Base-by-base conservation (phyloP, 148 eudicot genomes). In the Fagopyrum homotropicum region DNA sequence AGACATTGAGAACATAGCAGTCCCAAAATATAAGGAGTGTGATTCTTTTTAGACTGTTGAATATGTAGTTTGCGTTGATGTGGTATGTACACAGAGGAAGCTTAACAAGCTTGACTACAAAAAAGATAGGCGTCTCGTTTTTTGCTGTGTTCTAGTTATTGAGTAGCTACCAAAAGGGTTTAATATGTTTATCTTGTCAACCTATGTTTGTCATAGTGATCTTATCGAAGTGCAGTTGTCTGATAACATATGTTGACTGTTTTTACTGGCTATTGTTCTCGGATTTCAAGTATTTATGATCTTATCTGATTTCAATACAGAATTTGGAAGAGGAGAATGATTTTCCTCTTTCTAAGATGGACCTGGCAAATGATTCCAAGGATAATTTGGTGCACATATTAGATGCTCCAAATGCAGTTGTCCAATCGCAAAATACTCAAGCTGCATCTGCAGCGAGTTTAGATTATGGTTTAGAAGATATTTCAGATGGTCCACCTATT, bases 251-350 rank as follows among this genome's bases (percentile, higher is more conserved):
- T 45, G 51, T 70, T 45, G 51, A 63, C 45, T 29, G 15, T 11
- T 60, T 60, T 56, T 56, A 56, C 15, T 22, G 66, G 9, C 12
- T 60, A 29, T 43, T 66, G 71, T 1, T 66, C 46, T 66, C 71
- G 17, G 52, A 43, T 26, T 4, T n/a, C n/a, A 61, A 73, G 46
- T 64, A 59, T 22, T 73, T 17, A 8, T 12, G 15, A 14, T 43
- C n/a, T 15, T 66, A 70, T 72, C 66, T n/a, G 35, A 49, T 47
- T 73, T 75, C 64, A 71, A 76, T 83, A 64, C 87, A 87, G 93
- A 86, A 73, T 63, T 73, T 80, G 71, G 76, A 46, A 71, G 80
- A 76, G 55, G 81, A 82, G 69, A 75, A 77, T 77, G 80, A 74
- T 43, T 11, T 17, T 50, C 77, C 80, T 72, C 56, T 63, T 44